A percentile compares a stretch with the other conserved stretches of the same genome.
These are phyloP conservation scores for Metschnikowia reukaufii DNA, from an alignment of 805 yeast genomes.

Conservation along the genomic window DNA sequence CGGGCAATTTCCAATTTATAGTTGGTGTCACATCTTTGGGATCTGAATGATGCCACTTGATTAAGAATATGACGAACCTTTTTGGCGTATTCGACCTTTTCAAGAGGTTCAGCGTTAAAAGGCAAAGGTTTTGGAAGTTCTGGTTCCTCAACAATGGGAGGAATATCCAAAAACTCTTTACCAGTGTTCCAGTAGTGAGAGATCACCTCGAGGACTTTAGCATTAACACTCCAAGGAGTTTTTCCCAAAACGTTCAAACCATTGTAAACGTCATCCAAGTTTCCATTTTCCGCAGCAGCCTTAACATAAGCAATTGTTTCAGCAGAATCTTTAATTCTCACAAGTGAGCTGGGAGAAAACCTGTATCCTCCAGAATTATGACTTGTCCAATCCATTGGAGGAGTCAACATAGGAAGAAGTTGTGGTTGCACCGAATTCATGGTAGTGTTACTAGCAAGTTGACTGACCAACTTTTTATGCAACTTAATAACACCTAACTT, in stretches of 20 bases:
- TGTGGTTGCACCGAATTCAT: constrained; percentile 79
- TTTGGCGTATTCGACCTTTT: constrained; percentile 65
- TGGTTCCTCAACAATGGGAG: constrained; percentile 42
- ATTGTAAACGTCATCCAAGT: constrained; percentile 63
- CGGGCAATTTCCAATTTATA: constrained; percentile 94
- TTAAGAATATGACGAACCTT: constrained; percentile 56
- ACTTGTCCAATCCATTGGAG: constrained; percentile 85
- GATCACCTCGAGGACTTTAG: constrained; percentile 63
- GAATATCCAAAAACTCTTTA: constrained; percentile 72
- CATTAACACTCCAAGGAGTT: constrained; percentile 92
- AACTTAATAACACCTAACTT: constrained; percentile 78
- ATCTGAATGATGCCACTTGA: constrained; percentile 66
- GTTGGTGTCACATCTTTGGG: constrained; percentile 90
- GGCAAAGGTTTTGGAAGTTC: constrained; percentile 54
- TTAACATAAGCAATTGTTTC: constrained; percentile 87
- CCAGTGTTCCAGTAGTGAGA: constrained; percentile 88
- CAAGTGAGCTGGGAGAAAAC: constrained; percentile 58
- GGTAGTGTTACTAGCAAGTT: constrained; percentile 64
- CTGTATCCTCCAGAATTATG: constrained; percentile 85
- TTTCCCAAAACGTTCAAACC: constrained; percentile 61
- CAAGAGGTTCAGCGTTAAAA: constrained; percentile 68
- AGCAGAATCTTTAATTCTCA: constrained; percentile 80
- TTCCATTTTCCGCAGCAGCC: constrained; percentile 74
- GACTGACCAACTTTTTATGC: constrained; percentile 66
- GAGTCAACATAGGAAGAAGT: constrained; percentile 84